Conservation (phyloP, 371 early-diverging fungal genomes). For the Mortierella sp. region DNA sequence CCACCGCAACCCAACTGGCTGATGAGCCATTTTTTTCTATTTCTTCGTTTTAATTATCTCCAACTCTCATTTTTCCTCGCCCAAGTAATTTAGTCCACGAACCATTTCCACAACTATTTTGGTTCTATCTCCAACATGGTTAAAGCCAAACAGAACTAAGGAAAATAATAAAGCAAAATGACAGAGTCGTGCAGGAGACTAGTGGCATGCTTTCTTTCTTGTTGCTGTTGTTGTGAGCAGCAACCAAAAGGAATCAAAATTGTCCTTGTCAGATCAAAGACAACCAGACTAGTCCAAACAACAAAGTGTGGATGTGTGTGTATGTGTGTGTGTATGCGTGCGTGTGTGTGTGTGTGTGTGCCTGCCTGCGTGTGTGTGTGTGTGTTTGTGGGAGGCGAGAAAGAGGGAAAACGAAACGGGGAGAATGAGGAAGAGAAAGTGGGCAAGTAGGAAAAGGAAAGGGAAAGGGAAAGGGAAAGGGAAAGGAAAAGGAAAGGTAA, state of each 20-base stretch:
- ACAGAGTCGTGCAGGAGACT: constrained; percentile 10
- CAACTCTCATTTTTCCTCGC: background rate
- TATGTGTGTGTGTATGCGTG: background rate
- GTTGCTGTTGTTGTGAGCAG: constrained; percentile 13
- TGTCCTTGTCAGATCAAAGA: background rate
- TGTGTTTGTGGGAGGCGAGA: background rate
- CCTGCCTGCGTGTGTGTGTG: background rate
- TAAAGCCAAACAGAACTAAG: background rate
- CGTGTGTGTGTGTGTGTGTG: background rate
- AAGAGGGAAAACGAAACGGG: background rate
- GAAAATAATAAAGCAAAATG: background rate
- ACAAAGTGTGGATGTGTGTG: background rate
- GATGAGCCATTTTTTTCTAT: background rate
- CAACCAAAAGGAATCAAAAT: background rate
- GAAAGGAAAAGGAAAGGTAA: background rate
- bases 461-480: background rate
- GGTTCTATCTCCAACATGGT: background rate
- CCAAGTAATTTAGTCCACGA: background rate
- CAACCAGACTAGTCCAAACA: background rate
- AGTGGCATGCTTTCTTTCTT: background rate
- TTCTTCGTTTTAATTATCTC: background rate
- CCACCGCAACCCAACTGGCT: background rate
- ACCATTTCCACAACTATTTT: background rate
- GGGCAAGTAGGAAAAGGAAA: background rate
- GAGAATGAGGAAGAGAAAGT: background rate